Evolutionary conservation across 1,139 yeast genomes (phyloP).

Genomic region (Saccharomyces hybrid): DNA sequence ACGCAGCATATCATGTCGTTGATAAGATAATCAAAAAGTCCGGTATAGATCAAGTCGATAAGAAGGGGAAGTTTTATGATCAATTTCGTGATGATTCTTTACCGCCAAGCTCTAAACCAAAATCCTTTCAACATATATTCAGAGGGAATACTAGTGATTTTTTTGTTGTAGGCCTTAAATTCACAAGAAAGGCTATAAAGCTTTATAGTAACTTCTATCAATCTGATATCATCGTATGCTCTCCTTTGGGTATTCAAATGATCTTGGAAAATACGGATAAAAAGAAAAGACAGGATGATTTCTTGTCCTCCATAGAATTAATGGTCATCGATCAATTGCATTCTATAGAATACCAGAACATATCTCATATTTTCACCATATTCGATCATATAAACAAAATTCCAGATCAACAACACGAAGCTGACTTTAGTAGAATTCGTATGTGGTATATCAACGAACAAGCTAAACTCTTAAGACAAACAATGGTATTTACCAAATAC

Average conservation of each 20-base stretch:
- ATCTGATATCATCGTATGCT: slow-evolving; percentile 80
- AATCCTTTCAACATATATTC: slow-evolving; percentile 71
- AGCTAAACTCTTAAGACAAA: slow-evolving; percentile 67
- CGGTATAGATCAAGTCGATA: slow-evolving; percentile 70
- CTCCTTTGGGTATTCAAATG: slow-evolving; percentile 85
- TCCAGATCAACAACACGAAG: slow-evolving; percentile 71
- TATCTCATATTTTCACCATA: slow-evolving; percentile 74
- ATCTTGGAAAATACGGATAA: slow-evolving; percentile 53
- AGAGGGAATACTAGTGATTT: slow-evolving; percentile 88
- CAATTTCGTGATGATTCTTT: slow-evolving; percentile 54
- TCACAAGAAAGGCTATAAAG: slow-evolving; percentile 80
- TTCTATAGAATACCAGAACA: slow-evolving; percentile 85
- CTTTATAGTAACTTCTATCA: slow-evolving; percentile 77
- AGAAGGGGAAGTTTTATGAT: slow-evolving; percentile 60
- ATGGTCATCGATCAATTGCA: slow-evolving; percentile 75
- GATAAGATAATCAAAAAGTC: slow-evolving; percentile 53
- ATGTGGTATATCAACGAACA: slow-evolving; percentile 90
- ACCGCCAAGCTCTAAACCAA: slow-evolving; percentile 59
- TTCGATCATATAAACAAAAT: slow-evolving; percentile 63
- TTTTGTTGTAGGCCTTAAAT: slow-evolving; percentile 80
- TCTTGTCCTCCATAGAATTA: slow-evolving; percentile 80
- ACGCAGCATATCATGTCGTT: slow-evolving; percentile 64
- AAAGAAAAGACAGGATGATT: slow-evolving; percentile 53
- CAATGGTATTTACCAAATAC: slow-evolving; percentile 64
- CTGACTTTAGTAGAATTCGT: slow-evolving; percentile 85